Percentiles rank a stretch among this genome's conserved stretches.
These are phyloP conservation scores for Rosa hybrid DNA, from an alignment of 331 rosid genomes.

Conservation along the genomic window DNA sequence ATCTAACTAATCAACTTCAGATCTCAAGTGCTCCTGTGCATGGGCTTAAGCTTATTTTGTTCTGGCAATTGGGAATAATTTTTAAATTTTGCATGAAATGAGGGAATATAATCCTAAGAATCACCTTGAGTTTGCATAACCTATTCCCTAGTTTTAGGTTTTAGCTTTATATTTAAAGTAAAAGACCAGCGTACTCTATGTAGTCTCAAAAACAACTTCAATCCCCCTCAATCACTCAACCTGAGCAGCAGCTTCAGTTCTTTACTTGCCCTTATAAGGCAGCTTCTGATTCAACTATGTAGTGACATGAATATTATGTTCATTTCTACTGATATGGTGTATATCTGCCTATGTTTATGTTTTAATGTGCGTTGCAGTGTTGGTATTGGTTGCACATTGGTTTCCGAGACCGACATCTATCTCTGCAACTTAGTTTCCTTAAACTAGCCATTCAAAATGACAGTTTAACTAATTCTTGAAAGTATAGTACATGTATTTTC, in stretches of 20 bases:
- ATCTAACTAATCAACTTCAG: background rate
- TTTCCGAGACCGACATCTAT: background rate
- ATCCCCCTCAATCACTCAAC: background rate
- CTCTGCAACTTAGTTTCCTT: background rate
- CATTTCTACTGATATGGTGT: background rate
- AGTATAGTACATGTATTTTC: background rate
- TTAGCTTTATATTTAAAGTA: background rate
- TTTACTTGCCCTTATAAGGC: background rate
- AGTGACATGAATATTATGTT: background rate
- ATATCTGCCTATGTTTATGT: background rate
- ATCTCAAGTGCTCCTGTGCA: background rate
- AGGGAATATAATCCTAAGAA: background rate
- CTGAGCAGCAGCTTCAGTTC: background rate
- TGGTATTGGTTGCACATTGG: background rate
- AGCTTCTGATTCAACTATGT: background rate
- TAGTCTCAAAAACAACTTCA: background rate
- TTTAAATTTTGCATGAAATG: background rate
- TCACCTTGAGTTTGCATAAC: background rate
- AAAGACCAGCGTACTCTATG: background rate
- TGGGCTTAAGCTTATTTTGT: background rate
- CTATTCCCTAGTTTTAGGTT: background rate
- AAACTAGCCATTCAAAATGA: background rate
- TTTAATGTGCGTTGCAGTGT: background rate
- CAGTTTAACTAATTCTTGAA: background rate
- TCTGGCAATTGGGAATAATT: background rate